Conservation (phyloP, 306 rosid species). For the Mimosa pudica region DNA sequence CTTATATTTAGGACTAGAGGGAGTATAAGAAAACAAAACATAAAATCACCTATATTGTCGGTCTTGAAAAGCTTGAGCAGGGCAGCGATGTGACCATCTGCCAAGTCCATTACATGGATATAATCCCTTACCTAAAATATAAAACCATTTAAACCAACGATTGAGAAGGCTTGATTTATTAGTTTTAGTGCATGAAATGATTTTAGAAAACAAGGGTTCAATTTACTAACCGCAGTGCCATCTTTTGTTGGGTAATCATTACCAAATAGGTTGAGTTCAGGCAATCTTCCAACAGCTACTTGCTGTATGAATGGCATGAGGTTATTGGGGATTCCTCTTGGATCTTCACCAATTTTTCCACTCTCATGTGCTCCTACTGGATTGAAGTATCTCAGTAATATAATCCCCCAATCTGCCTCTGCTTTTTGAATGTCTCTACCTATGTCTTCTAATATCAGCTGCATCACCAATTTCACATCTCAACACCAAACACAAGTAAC, state of each 20-base stretch:
- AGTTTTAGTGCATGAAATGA: background rate
- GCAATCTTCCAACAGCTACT: slow-evolving; percentile 90
- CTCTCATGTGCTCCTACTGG: slow-evolving; percentile 98
- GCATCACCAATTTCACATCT: slow-evolving; percentile 17
- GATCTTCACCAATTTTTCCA: slow-evolving; percentile 95
- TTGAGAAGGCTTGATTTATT: background rate
- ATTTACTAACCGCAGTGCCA: slow-evolving; percentile 80
- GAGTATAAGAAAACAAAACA: background rate
- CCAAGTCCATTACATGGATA: slow-evolving; percentile 98
- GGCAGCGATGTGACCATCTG: slow-evolving; percentile 97
- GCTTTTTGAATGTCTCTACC: slow-evolving; percentile 78
- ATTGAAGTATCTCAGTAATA: slow-evolving; percentile 85
- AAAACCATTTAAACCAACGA: background rate
- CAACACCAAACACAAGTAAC: slow-evolving; percentile 18
- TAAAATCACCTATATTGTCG: slow-evolving; percentile 56
- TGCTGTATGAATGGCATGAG: slow-evolving; percentile 98
- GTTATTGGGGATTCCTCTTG: slow-evolving; percentile 91
- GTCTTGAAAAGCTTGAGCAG: slow-evolving; percentile 70
- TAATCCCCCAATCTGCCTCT: slow-evolving; percentile 79
- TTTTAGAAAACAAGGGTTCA: background rate
- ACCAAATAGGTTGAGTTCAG: slow-evolving; percentile 84
- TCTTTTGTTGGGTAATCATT: slow-evolving; percentile 86
- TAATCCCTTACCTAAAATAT: slow-evolving; percentile 80
- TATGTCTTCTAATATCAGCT: slow-evolving; percentile 91
- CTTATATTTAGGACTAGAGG: no score